Conservation (phyloP, 768 basidiomycete species). For the Boletus speciosus region DNA sequence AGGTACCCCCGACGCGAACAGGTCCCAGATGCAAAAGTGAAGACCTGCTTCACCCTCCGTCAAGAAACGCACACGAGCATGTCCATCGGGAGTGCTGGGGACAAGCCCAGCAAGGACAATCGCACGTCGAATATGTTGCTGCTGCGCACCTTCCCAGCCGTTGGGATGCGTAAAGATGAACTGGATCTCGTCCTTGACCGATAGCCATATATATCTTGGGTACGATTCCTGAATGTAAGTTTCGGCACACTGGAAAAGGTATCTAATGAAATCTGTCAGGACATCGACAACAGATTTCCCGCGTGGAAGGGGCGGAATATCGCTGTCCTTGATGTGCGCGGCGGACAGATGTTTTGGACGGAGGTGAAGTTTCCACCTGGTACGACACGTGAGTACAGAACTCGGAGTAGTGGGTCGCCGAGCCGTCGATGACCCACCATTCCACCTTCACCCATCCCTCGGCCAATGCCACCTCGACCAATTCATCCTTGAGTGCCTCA, state of each 20-base stretch:
- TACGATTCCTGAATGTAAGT: slow-evolving; percentile 45
- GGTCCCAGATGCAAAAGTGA: slow-evolving; percentile 48
- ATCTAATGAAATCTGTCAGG: slow-evolving; percentile 43
- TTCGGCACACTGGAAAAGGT: slow-evolving; percentile 41
- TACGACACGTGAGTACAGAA: background rate
- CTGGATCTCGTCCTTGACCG: slow-evolving; percentile 39
- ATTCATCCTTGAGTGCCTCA: slow-evolving; percentile 37
- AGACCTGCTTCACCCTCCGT: slow-evolving; percentile 61
- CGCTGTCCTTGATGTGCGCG: slow-evolving; percentile 23
- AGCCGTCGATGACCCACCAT: slow-evolving; percentile 28
- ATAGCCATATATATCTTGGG: slow-evolving; percentile 41
- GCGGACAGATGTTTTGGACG: slow-evolving; percentile 30
- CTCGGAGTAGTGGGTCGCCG: no score
- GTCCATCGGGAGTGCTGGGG: slow-evolving; percentile 34
- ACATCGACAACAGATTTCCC: slow-evolving; percentile 37
- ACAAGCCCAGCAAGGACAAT: slow-evolving; percentile 50
- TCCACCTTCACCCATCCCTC: slow-evolving; percentile 43
- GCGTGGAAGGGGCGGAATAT: slow-evolving; percentile 38
- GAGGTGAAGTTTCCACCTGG: slow-evolving; percentile 38
- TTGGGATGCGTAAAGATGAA: slow-evolving; percentile 60
- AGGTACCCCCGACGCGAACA: slow-evolving; percentile 9
- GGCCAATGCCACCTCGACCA: slow-evolving; percentile 33
- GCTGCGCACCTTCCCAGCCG: slow-evolving; percentile 59
- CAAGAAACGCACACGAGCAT: slow-evolving; percentile 45
- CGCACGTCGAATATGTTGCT: slow-evolving; percentile 48